Conservation (phyloP, 306 rosid genomes). For the Albizia julibrissin region DNA sequence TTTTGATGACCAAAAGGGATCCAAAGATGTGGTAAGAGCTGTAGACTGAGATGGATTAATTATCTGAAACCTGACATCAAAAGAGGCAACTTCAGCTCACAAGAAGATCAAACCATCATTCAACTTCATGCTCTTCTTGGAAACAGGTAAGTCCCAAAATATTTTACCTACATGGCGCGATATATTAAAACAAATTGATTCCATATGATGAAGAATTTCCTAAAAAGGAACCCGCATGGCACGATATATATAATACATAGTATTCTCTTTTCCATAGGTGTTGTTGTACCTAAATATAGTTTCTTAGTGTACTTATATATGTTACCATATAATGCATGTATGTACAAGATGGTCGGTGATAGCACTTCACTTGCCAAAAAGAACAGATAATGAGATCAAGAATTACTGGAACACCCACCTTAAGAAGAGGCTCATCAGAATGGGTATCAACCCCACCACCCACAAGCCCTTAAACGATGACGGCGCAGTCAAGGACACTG, state of each 20-base stretch:
- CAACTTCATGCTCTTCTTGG: slow-evolving; percentile 50
- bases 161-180: too few species aligned
- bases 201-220: too few species aligned
- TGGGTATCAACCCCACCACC: background rate
- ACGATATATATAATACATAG: too few species aligned
- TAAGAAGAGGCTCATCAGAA: background rate
- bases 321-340: too few species aligned
- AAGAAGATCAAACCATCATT: slow-evolving; percentile 58
- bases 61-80: slow-evolving; percentile 57
- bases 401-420: background rate
- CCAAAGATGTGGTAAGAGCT: slow-evolving; percentile 58
- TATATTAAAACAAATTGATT: too few species aligned
- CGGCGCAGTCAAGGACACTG: background rate
- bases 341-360: background rate
- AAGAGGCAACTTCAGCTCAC: slow-evolving; percentile 57
- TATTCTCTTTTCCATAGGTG: too few species aligned
- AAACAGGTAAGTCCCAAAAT: background rate
- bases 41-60: slow-evolving; percentile 60
- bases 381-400: background rate
- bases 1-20: slow-evolving; percentile 31
- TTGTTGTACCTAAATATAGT: too few species aligned
- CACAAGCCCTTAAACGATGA: background rate
- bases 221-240: too few species aligned
- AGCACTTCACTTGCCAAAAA: background rate
- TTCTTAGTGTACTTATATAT: too few species aligned